Base-by-base conservation (phyloP, 768 basidiomycete genomes). In the Crepidotus variabilis region DNA sequence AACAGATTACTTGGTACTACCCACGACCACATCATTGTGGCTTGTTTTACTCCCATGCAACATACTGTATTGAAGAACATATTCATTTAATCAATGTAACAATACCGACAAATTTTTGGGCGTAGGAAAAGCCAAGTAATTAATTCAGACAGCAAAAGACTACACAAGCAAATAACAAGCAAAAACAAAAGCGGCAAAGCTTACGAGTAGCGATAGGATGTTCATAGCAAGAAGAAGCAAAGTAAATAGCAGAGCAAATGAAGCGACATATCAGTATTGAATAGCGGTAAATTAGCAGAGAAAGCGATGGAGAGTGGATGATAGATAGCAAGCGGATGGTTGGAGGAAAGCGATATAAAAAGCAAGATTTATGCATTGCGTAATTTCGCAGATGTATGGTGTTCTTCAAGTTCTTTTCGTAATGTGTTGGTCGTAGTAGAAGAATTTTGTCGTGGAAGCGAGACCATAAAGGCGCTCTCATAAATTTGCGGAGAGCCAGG, bases 381-480 rank as follows among this genome's bases (percentile, higher is more conserved):
- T 28, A 8, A 28, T 28, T 28, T 28, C 28, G 28, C 28, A 28
- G 28, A 28, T 28, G 28, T 28, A 8, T 28, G 18, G 14, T 43
- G 39, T 43, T 14, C 39, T 43, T 43, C 6, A 21, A 28, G 20
- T 49, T 49, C 47, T 23, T 21, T 21, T 22, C 21, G 20, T 34
- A 46, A 6, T 16, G 50, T 20, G 21, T n/a, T 55, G 47, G 35
- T 20, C 33, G 47, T 34, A 35, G 24, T 23, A 47, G 54, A 47
- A 35, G 54, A 49, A 22, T 28, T 34, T 47, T 36, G 46, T 28
- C 28, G 53, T 20, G 53, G 45, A 8, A 51, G 18, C 16, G 55
- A 51, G 50, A 56, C 55, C 23, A 56, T 35, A 33, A 56, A 56
- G 36, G 55, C 55, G 23, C 55, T 50, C 36, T 56, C 49, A 34